A percentile compares a stretch with the other conserved stretches of the same genome.
Conservation (phyloP, 805 yeast genomes). For the Clavispora carvajalis region DNA sequence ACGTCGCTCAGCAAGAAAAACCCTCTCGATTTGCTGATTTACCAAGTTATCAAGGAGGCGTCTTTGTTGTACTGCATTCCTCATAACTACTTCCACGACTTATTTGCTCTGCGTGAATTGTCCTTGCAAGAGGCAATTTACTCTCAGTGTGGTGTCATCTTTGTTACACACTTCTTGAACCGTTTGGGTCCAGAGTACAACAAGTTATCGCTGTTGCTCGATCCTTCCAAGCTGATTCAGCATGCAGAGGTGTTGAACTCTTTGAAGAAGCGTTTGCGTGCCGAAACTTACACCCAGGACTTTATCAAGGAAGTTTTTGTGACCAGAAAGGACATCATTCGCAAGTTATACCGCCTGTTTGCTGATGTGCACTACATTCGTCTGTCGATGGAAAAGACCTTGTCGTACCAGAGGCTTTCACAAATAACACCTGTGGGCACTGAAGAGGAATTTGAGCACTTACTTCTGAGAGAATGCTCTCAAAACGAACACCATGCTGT, state of each 20-base stretch:
- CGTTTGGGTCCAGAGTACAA: conserved; percentile 88
- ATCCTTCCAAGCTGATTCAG: conserved; percentile 53
- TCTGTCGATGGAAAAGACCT: conserved; percentile 64
- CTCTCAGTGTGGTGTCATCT: conserved; percentile 89
- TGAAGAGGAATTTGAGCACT: conserved; percentile 67
- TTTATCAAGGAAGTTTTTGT: conserved; percentile 75
- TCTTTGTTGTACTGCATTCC: conserved; percentile 90
- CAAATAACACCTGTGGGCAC: conserved; percentile 68
- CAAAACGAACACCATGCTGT: conserved; percentile 76
- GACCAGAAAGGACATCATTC: conserved; percentile 63
- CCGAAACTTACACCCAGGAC: conserved; percentile 87
- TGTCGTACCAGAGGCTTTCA: conserved; percentile 83
- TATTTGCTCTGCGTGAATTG: conserved; percentile 68
- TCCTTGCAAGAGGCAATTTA: conserved; percentile 93
- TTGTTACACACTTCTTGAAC: conserved; percentile 91
- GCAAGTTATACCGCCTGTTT: conserved; percentile 83
- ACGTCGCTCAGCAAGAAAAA: conserved; percentile 20
- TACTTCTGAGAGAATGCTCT: conserved; percentile 63
- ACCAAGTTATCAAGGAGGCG: conserved; percentile 91
- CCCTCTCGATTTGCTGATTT: conserved; percentile 69
- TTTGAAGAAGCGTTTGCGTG: conserved; percentile 82
- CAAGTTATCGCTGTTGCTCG: conserved; percentile 60
- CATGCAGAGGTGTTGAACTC: conserved; percentile 72
- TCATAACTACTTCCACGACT: conserved; percentile 68
- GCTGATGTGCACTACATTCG: conserved; percentile 86